Base-by-base conservation (phyloP, 345 rosid genomes). In the Moringa oleifera region DNA sequence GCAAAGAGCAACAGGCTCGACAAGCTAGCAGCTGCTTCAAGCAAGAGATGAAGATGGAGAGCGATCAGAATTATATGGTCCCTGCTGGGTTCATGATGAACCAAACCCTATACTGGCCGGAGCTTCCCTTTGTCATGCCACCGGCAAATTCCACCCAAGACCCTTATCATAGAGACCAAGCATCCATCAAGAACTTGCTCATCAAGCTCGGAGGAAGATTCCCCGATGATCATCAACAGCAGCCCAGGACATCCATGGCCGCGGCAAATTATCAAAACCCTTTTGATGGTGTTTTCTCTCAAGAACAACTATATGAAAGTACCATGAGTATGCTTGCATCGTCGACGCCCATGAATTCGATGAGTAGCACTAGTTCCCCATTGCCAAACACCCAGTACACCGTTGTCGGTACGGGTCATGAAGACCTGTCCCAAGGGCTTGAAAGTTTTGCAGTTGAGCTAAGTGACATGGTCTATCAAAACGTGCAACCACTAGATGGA, bases 1-100 rank as follows among this genome's bases (percentile, higher is more conserved):
- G 88, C 17, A 87, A 76, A 56, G 85, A 76, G 51, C 80, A 79
- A 58, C 77, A 77, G 62, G 69, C 78, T 0, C 54, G 81, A 24
- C 54, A 15, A 41, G n/a, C n/a, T n/a, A n/a, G n/a, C n/a, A n/a
- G n/a, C n/a, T 11, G 47, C 47, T 65, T 80, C 56, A 80, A 76
- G 79, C 86, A 79, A 67, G 81, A 81, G 52, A 75, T 77, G 60
- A 84, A 81, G 73, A 79, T 60, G 49, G 78, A 80, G 46, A 71
- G 22, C 25, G 70, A 53, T 46, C 63, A 70, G 51, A 59, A 49
- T 68, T 33, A 33, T 33, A 33, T 33, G 13, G 47, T 11, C 12
- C 2, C 12, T 41, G 55, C 18, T 23, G 46, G 70, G 18, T 57
- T 65, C 62, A 73, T 50, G 67, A 49, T 69, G 37, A 70, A 23